Evolutionary conservation across 306 rosid genomes (phyloP), one percentile per base, ranked within the genome.

Genomic region (Sicyos baderoa): DNA sequence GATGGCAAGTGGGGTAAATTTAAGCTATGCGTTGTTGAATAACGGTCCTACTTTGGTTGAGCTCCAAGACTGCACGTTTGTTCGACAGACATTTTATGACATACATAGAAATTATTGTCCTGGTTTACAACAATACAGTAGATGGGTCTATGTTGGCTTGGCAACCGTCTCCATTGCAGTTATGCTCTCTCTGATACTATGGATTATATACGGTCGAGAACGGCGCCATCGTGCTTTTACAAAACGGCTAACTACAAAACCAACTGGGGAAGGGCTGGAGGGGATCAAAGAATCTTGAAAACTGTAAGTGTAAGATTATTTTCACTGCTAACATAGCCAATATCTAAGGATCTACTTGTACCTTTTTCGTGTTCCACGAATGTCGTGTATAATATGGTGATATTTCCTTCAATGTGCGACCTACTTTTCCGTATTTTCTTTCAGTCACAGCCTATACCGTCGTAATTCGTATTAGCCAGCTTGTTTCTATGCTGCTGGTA

Each of bases 61-160:
- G 68, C 55, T 88, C 44, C 75, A 74, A 71, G 91, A 88, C 72
- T 88, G 95, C 82, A 69, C 86, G 6, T 84, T 84, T 52, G 89
- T 79, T 9, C 68, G 74, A 15, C 74, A 79, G 32, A 81, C 86
- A 0, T 84, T 88, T 61, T 64, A 27, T 42, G 75, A 79, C 44
- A 73, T 84, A 15, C 79, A 23, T 51, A 54, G 69, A 50, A 45
- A 78, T 4, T 64, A 74, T 17, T 86, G 95, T 72, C 85, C 87
- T 0, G 53, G 70, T 6, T 76, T 88, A 25, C 57, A 59, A 40
- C 73, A 57, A n/a, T 75, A 82, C 74, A 82, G 84, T 64, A 58
- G 19, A 47, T 71, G 79, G 70, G 40, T 82, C 68, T 82, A 70
- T 71, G 19, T 78, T 21, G 87, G 89, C 54, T 75, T 88, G 76